These are phyloP conservation scores for Aspergillus conjunctus DNA, from an alignment of 495 filamentous ascomycete species.

Conservation along the genomic window DNA sequence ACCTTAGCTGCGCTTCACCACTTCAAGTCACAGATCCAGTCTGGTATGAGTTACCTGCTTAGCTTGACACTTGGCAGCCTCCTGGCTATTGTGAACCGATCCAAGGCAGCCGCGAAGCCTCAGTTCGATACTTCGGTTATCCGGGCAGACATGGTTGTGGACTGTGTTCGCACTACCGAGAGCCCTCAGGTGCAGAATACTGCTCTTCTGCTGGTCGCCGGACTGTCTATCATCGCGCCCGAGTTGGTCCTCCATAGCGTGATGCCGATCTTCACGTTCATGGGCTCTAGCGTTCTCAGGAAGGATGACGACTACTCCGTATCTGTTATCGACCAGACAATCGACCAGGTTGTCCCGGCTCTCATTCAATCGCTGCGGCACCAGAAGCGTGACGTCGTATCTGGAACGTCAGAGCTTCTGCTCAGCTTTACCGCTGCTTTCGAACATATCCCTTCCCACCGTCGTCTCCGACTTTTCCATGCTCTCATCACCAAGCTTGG, in stretches of 20 bases:
- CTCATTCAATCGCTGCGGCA: constrained; percentile 83
- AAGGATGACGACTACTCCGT: constrained; percentile 96
- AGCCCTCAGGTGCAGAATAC: constrained; percentile 90
- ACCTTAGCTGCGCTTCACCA: constrained; percentile 81
- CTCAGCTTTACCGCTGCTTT: constrained; percentile 92
- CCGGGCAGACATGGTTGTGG: constrained; percentile 82
- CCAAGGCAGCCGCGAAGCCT: constrained; percentile 59
- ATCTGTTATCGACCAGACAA: constrained; percentile 82
- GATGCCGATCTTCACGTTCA: constrained; percentile 99
- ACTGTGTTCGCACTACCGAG: constrained; percentile 84
- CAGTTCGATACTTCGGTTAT: constrained; percentile 75
- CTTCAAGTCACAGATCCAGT: constrained; percentile 67
- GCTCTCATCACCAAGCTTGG: constrained; percentile 80
- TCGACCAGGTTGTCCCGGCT: constrained; percentile 86
- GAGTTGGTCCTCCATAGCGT: constrained; percentile 91
- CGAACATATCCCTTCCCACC: constrained; percentile 87
- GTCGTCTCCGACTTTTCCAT: constrained; percentile 76
- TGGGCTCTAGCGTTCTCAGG: constrained; percentile 82
- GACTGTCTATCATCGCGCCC: constrained; percentile 78
- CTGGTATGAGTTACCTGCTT: constrained; percentile 85
- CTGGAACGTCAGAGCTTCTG: constrained; percentile 80
- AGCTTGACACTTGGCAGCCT: constrained; percentile 75
- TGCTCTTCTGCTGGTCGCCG: constrained; percentile 84
- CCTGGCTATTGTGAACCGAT: constrained; percentile 73
- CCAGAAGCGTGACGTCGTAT: constrained; percentile 72